Evolutionary conservation across 225 moss, liverwort and hornwort species (phyloP), one percentile per base, ranked within the genome.

Genomic region (Straminergon stramineum): DNA sequence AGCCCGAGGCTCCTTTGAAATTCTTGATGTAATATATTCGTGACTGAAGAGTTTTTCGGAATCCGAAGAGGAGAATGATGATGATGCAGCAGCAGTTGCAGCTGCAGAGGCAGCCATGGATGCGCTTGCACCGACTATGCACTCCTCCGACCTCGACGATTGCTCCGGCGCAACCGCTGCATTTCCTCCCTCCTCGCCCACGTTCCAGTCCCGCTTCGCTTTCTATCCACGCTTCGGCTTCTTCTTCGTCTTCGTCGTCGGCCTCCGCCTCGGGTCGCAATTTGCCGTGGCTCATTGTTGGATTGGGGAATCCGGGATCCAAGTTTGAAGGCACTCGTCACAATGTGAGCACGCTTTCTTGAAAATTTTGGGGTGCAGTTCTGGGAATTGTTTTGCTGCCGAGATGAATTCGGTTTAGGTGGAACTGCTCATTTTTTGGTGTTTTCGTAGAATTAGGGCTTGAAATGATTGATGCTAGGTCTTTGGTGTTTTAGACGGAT

Each of bases 281-380:
- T 65, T 90, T 92, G 91, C 99, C 99, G 16, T 99, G 99, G 99
- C 86, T 99, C 84, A 93, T 99, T 75, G 99, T 99, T 22, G 99
- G 99, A 35, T 92, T 99, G 73, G 99, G 99, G 48, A 99, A 99
- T 86, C 99, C 99, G 17, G 97, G 99, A 69, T 95, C 91, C 90
- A 99, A 99, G 84, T 99, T 95, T 79, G 95, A 97, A 84, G 99
- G 99, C 76, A 99, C 99, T 92, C 97, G 99, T 69, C 99, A 99
- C 85, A 99, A 99, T 91, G 99, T 97, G 90, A 67, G 87, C 70
- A 43, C 19, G 2, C 32, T 43, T 68, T 19, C 74, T 51, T 77
- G 12, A 27, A 68, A 22, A 30, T 15, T 51, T 53, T 80, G 53
- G 41, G 62, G 53, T 76, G 4, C 18, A 52, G 43, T 85, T 78